These are phyloP conservation scores for Vachellia pachyceras DNA, from an alignment of 306 rosid genomes.

Conservation along the genomic window DNA sequence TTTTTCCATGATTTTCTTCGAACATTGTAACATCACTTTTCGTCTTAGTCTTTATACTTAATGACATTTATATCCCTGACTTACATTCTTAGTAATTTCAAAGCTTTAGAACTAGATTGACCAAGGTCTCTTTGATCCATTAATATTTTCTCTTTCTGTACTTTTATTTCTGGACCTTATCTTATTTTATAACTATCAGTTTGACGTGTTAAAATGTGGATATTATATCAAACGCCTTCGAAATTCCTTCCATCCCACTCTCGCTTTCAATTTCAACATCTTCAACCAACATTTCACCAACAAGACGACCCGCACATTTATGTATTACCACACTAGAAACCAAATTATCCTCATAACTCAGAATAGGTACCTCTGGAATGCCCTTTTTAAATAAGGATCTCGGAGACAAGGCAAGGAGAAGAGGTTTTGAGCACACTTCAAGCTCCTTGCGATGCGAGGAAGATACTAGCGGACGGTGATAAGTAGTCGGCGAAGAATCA, in stretches of 20 bases:
- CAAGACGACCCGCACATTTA: constrained; percentile 54
- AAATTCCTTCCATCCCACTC: constrained; percentile 53
- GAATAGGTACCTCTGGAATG: constrained; percentile 70
- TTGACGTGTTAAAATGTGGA: too few relatives aligned
- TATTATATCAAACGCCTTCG: constrained; percentile 86
- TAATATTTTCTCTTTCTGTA: too few relatives aligned
- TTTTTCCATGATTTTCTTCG: too few relatives aligned
- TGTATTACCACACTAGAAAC: constrained; percentile 57
- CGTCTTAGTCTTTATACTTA: too few relatives aligned
- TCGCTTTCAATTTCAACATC: constrained; percentile 69
- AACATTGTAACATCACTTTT: too few relatives aligned
- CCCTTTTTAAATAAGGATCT: constrained; percentile 56
- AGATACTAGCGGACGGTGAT: constrained; percentile 48
- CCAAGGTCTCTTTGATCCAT: too few relatives aligned
- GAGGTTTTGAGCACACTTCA: constrained; percentile 66
- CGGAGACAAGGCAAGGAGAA: constrained; percentile 76
- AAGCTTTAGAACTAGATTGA: too few relatives aligned
- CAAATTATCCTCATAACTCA: constrained; percentile 69
- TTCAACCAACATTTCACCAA: constrained; percentile 88
- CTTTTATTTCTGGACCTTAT: too few relatives aligned
- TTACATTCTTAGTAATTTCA: too few relatives aligned
- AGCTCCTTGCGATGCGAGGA: constrained; percentile 35
- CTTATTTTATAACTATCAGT: too few relatives aligned
- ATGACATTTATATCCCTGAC: too few relatives aligned
- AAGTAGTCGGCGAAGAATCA: constrained; percentile 18